These are phyloP conservation scores for Farysia itapuensis DNA, from an alignment of 1,284 basidiomycete species.

Conservation along the genomic window DNA sequence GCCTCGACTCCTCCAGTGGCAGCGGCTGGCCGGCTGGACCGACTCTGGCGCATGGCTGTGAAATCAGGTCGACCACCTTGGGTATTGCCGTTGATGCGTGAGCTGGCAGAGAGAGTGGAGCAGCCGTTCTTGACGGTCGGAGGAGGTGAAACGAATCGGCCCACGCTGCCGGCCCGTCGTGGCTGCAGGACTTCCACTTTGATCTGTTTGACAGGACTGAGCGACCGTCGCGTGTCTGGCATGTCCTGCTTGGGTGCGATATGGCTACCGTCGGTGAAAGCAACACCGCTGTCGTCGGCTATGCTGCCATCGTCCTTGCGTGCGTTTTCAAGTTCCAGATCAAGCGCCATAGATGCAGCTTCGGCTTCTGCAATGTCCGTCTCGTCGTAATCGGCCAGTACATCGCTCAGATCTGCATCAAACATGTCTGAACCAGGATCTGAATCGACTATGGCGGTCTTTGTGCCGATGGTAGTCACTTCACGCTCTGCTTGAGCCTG, in stretches of 20 bases:
- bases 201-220: constrained; percentile 34
- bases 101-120: background rate
- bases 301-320: background rate
- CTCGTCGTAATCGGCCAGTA: constrained; percentile 24
- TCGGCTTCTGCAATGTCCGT: constrained; percentile 26
- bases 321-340: constrained; percentile 25
- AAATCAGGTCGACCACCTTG: background rate
- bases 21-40: background rate
- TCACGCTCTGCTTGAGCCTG: too few species aligned
- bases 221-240: constrained; percentile 16
- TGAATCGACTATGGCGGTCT: too few species aligned
- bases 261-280: background rate
- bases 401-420: constrained; percentile 19
- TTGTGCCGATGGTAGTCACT: too few species aligned
- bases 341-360: constrained; percentile 20
- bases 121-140: constrained; percentile 1
- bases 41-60: background rate
- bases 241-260: constrained; percentile 10
- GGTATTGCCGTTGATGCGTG: constrained; percentile 17
- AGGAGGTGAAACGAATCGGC: constrained; percentile 30
- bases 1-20: constrained; percentile 3
- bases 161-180: constrained; percentile 29
- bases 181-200: constrained; percentile 11
- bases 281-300: constrained; percentile 32
- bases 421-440: constrained; percentile 29